Conservation (phyloP, 371 early-diverging fungal genomes). For the Mucor piriformis region DNA sequence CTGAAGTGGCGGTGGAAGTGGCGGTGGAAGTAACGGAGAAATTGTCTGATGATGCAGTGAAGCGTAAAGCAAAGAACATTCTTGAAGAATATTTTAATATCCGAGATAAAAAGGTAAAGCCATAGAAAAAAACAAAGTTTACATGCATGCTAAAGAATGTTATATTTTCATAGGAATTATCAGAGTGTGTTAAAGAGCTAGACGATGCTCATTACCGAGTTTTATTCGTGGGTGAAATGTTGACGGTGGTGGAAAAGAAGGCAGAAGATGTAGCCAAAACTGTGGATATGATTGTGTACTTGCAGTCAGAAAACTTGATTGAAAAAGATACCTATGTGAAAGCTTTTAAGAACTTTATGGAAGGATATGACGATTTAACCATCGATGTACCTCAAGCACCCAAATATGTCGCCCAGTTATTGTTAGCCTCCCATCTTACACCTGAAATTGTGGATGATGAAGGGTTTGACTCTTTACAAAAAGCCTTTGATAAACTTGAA, state of each 20-base stretch:
- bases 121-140: not conserved
- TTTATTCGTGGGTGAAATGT: constrained; percentile 47
- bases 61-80: constrained; percentile 69
- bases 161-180: constrained; percentile 51
- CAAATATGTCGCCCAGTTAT: constrained; percentile 61
- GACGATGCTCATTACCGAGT: constrained; percentile 56
- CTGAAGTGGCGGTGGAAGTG: too few species aligned
- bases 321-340: constrained; percentile 40
- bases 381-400: constrained; percentile 84
- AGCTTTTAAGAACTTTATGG: constrained; percentile 67
- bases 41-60: constrained; percentile 53
- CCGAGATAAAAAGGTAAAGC: constrained; percentile 50
- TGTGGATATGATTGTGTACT: constrained; percentile 50
- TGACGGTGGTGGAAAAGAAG: constrained; percentile 59
- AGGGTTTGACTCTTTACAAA: constrained; percentile 17
- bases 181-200: constrained; percentile 76
- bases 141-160: not conserved
- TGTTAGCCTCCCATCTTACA: constrained; percentile 10
- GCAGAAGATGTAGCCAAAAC: constrained; percentile 60
- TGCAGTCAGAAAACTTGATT: constrained; percentile 45
- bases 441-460: constrained; percentile 23
- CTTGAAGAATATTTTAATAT: constrained; percentile 71
- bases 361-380: constrained; percentile 74
- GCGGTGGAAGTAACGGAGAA: too few species aligned
- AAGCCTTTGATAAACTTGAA: constrained; percentile 10